These are phyloP conservation scores for Alternaria brassicicola DNA, from an alignment of 2,329 filamentous ascomycete species.

Conservation along the genomic window DNA sequence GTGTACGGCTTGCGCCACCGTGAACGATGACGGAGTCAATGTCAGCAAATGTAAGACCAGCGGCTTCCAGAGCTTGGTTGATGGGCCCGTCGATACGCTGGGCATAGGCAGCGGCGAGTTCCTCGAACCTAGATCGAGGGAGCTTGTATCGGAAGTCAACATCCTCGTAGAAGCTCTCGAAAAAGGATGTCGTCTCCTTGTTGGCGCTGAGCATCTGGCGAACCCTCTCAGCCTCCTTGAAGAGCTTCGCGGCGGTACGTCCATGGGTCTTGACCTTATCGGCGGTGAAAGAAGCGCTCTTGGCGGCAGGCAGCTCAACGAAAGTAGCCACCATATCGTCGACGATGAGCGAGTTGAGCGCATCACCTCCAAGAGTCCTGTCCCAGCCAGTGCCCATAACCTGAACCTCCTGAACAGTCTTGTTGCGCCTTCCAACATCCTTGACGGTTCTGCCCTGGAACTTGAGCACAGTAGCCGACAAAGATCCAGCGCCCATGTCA, in stretches of 20 bases:
- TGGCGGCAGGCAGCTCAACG: slow-evolving; percentile 66
- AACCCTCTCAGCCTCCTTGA: slow-evolving; percentile 86
- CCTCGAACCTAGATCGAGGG: slow-evolving; percentile 78
- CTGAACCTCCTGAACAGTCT: slow-evolving; percentile 94
- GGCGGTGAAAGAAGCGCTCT: slow-evolving; percentile 67
- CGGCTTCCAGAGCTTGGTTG: slow-evolving; percentile 73
- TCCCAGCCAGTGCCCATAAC: slow-evolving; percentile 90
- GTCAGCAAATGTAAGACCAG: slow-evolving; percentile 74
- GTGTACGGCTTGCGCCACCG: slow-evolving; percentile 86
- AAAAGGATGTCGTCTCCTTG: slow-evolving; percentile 76
- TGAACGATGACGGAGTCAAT: slow-evolving; percentile 92
- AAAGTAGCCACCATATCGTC: slow-evolving; percentile 88
- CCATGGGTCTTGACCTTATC: slow-evolving; percentile 75
- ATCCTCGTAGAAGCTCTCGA: slow-evolving; percentile 90
- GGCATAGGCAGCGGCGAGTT: slow-evolving; percentile 70
- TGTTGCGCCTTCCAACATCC: slow-evolving; percentile 91
- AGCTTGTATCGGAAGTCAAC: slow-evolving; percentile 94
- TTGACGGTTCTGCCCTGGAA: slow-evolving; percentile 91
- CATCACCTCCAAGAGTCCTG: slow-evolving; percentile 84
- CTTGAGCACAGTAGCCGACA: slow-evolving; percentile 85
- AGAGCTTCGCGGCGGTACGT: slow-evolving; percentile 85
- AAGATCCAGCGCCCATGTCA: slow-evolving; percentile 96
- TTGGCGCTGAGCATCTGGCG: slow-evolving; percentile 95
- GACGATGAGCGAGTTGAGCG: slow-evolving; percentile 84
- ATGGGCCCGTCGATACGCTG: slow-evolving; percentile 73